These are phyloP conservation scores for Tolypocladium pustulatum DNA, from an alignment of 2,329 filamentous ascomycete species.

Conservation along the genomic window DNA sequence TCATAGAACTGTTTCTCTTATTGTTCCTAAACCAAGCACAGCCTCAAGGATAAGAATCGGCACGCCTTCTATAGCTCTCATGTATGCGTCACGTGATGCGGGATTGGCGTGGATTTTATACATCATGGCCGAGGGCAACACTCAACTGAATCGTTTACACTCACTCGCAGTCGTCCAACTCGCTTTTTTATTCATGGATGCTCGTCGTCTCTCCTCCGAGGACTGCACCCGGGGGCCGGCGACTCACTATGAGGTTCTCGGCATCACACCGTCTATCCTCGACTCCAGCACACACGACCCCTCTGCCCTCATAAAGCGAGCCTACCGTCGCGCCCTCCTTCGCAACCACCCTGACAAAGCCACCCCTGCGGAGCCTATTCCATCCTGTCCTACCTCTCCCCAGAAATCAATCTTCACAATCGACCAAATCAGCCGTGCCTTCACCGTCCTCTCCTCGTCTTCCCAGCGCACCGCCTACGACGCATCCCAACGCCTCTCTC, in stretches of 20 bases:
- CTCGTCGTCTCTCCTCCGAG: constrained; percentile 2
- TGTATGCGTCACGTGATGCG: not conserved
- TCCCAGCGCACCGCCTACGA: constrained; percentile 43
- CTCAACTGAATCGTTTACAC: not conserved
- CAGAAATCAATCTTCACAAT: constrained; percentile 33
- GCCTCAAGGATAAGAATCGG: not conserved
- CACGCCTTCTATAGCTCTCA: not conserved
- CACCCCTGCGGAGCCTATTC: constrained; percentile 2
- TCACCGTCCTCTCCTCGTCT: constrained; percentile 42
- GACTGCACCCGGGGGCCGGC: constrained; percentile 9
- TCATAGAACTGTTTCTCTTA: too few relatives aligned
- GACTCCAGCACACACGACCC: constrained; percentile 29
- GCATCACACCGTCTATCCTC: constrained; percentile 38
- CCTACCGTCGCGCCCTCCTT: constrained; percentile 55
- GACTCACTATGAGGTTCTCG: constrained; percentile 52
- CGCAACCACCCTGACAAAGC: constrained; percentile 56
- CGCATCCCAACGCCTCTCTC: constrained; percentile 28
- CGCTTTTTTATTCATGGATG: not conserved
- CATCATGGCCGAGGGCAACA: not conserved
- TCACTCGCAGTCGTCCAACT: not conserved
- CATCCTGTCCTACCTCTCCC: not conserved
- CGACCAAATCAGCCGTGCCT: constrained; percentile 54
- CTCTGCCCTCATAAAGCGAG: constrained; percentile 43
- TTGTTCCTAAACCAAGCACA: too few relatives aligned
- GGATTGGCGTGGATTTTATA: not conserved